Base-by-base conservation (phyloP, 1,284 basidiomycete species). In the Volvariella surrecta region DNA sequence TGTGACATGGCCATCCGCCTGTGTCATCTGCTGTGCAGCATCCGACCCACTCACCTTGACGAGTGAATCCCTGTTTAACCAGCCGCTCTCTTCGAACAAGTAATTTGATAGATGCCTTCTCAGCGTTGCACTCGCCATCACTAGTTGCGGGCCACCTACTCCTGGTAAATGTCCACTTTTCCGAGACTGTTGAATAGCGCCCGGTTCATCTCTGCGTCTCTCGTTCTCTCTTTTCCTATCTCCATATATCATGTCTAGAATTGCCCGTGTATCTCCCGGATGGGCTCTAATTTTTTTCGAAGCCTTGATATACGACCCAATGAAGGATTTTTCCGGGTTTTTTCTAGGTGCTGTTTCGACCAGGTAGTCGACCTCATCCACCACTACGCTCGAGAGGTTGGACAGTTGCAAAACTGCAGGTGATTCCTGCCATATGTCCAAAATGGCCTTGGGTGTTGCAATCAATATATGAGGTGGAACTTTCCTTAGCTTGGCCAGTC, bases 351-450 rank as follows among this genome's bases (percentile, higher is more conserved):
- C 60, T 15, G 62, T 74, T 47, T 73, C 73, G 44, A 89, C 64
- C 34, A 87, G 62, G 54, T 77, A 80, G 52, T 89, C 86, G 35
- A 75, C 78, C 56, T 89, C 85, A 50, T 89, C 85, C 37, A 87
- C 75, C 24, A 79, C 74, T 21, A 89, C 68, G 1, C 70, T 72
- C 4, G 71, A 72, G 37, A 83, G 59, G 19, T 55, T 58, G 3
- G 59, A 53, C 30, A 82, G 50, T 42, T 67, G 65, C 16, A 84
- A 54, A 6, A 61, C 66, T 15, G 59, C 49, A 1, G 64, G 55
- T 38, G 74, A 68, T 40, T 61, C 54, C 32, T 68, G 54, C 16
- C 74, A 62, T 18, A 78, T 64, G 41, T 86, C 83, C 48, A 75
- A 53, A 2, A 83, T 52, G 3, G 79, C 82, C 46, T 79, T 74